Conservation (phyloP, 2,329 filamentous ascomycete genomes). For the Fusarium keratoplasticum region DNA sequence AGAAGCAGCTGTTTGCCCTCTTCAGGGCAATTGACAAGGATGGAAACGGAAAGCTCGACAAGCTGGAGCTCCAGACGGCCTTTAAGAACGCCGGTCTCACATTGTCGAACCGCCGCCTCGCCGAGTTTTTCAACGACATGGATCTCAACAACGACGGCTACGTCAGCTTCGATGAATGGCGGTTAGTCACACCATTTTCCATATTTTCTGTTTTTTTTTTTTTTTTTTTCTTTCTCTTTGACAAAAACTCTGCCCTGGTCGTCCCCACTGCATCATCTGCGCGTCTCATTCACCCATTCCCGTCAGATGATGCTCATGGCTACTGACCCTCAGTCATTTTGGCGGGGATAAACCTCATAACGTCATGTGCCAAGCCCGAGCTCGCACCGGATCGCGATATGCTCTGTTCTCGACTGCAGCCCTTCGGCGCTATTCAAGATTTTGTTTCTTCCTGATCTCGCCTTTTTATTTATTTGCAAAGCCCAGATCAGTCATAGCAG, state of each 20-base stretch:
- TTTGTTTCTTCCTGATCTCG: neutral
- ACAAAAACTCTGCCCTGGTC: neutral
- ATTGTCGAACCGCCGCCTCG: slow-evolving; percentile 80
- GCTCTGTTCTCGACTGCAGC: slow-evolving; percentile 16
- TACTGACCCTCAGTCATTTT: slow-evolving; percentile 45
- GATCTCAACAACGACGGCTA: slow-evolving; percentile 89
- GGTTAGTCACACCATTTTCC: slow-evolving; percentile 69
- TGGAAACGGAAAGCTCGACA: slow-evolving; percentile 86
- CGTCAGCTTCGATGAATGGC: slow-evolving; percentile 96
- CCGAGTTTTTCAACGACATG: slow-evolving; percentile 89
- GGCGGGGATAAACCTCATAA: slow-evolving; percentile 39
- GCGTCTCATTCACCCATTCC: neutral
- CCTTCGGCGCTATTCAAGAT: neutral
- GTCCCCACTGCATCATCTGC: slow-evolving; percentile 18
- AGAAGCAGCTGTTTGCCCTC: slow-evolving; percentile 82
- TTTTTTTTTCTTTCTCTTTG: neutral
- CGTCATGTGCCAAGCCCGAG: slow-evolving; percentile 45
- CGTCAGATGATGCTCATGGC: slow-evolving; percentile 42
- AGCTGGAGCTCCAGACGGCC: slow-evolving; percentile 82
- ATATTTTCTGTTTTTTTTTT: slow-evolving; percentile 16
- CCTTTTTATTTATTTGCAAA: neutral
- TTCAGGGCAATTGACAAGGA: slow-evolving; percentile 91
- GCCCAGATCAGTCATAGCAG: slow-evolving; percentile 3
- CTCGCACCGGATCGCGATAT: slow-evolving; percentile 15
- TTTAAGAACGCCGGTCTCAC: slow-evolving; percentile 83